Base-by-base conservation (phyloP, 768 basidiomycete genomes). In the Favolaschia claudopus region DNA sequence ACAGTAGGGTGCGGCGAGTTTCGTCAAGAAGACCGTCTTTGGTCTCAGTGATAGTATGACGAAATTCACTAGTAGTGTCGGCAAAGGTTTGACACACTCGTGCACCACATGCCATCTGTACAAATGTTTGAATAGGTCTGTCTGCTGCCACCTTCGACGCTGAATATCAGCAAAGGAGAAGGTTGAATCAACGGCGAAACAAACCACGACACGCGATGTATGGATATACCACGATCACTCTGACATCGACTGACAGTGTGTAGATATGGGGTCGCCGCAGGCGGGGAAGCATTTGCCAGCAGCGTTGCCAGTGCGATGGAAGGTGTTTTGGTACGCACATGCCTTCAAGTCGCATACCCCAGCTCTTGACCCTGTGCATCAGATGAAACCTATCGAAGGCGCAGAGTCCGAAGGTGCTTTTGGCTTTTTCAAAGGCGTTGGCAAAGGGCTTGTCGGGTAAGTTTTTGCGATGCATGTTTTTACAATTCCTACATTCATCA, bases 1-100 rank as follows among this genome's bases (percentile, higher is more conserved):
- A 31, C n/a, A n/a, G n/a, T 66, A 96, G 91, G 97, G 97, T 40
- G 96, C 96, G 0, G 95, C 96, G 7, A 98, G 95, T 71, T 96
- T 99, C 66, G 92, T 98, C 52, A 99, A 99, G 81, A 99, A 99
- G 79, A 97, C 96, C 0, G 93, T 99, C 7, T 99, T 99, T 67
- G 97, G 97, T 33, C 72, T 99, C 38, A 92, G 92, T 31, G 96
- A 99, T 69, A 96, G 94, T 70, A 80, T 99, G 71, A 96, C 96
- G n/a, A 99, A 98, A 74, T 90, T 99, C 69, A 99, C 97, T 2
- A 93, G 95, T 63, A 97, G 95, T 72, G 88, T 99, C 60, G 94
- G 96, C 38, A 99, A 99, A 83, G 95, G 95, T 92, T 39, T 7
- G 65, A n/a, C 12, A 7, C 42, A 22, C 24, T 22, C 14, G 3